These are phyloP conservation scores for Trichoderma arundinaceum DNA, from an alignment of 2,329 filamentous ascomycete genomes.

Conservation along the genomic window DNA sequence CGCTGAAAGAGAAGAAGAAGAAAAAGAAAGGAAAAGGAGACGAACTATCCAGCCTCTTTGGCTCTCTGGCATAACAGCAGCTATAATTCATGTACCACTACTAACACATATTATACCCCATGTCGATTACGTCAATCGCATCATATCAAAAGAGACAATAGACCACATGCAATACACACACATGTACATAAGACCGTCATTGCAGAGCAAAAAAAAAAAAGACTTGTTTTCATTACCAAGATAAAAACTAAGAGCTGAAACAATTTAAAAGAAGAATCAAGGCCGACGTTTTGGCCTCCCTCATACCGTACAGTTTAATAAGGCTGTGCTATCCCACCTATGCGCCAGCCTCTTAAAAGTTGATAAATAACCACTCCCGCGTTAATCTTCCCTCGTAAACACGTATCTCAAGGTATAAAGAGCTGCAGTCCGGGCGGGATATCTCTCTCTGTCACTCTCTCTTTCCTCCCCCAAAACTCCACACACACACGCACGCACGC, in stretches of 20 bases:
- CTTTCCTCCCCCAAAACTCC: neutral
- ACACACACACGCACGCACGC: neutral
- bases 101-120: neutral
- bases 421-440: neutral
- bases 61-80: constrained; percentile 50
- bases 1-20: constrained; percentile 47
- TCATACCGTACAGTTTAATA: constrained; percentile 38
- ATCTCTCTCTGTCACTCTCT: neutral
- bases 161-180: neutral
- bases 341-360: constrained; percentile 38
- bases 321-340: constrained; percentile 38
- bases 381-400: constrained; percentile 24
- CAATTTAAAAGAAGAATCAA: constrained; percentile 33
- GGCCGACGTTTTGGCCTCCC: constrained; percentile 34
- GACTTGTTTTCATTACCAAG: constrained; percentile 32
- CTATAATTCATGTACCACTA: neutral
- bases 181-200: neutral
- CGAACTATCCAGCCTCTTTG: constrained; percentile 77
- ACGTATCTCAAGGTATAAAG: constrained; percentile 30
- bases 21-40: constrained; percentile 65
- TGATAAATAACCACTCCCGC: constrained; percentile 30
- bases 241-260: constrained; percentile 33
- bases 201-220: neutral
- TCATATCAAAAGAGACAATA: neutral
- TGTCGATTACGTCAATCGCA: neutral